Evolutionary conservation across 2,329 filamentous ascomycete genomes (phyloP).

Genomic region (Ceratocystis huliohia): DNA sequence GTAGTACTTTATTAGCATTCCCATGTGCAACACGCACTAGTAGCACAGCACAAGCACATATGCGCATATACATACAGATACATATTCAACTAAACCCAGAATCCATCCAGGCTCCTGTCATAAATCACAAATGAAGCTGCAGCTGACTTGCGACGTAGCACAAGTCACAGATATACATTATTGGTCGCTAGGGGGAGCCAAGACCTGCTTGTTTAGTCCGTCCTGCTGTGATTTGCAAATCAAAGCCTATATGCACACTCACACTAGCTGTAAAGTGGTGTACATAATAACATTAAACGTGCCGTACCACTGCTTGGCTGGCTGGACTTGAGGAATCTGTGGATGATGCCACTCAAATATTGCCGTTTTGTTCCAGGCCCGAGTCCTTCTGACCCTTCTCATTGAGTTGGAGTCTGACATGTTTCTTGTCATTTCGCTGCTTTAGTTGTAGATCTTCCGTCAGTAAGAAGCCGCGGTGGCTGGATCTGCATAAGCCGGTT

Average conservation of each 20-base stretch:
- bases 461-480: not conserved
- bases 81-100: not conserved
- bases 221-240: not conserved
- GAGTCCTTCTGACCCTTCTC: not conserved
- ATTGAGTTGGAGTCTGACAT: conserved; percentile 1
- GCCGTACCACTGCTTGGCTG: not conserved
- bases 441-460: not conserved
- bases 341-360: not conserved
- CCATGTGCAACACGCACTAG: not conserved
- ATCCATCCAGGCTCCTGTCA: not conserved
- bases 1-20: conserved; percentile 8
- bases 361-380: not conserved
- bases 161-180: conserved; percentile 5
- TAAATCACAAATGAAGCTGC: not conserved
- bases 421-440: conserved; percentile 4
- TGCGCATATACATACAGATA: too few relatives aligned
- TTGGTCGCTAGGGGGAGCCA: not conserved
- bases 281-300: too few relatives aligned
- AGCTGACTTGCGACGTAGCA: not conserved
- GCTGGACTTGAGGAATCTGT: not conserved
- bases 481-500: not conserved
- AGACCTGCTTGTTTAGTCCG: not conserved
- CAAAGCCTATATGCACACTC: not conserved
- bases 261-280: not conserved
- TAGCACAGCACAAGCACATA: not conserved